Percentiles rank a stretch among this genome's conserved stretches.
Conservation (phyloP, 768 basidiomycete species). For the Boletus rubroflammeus region DNA sequence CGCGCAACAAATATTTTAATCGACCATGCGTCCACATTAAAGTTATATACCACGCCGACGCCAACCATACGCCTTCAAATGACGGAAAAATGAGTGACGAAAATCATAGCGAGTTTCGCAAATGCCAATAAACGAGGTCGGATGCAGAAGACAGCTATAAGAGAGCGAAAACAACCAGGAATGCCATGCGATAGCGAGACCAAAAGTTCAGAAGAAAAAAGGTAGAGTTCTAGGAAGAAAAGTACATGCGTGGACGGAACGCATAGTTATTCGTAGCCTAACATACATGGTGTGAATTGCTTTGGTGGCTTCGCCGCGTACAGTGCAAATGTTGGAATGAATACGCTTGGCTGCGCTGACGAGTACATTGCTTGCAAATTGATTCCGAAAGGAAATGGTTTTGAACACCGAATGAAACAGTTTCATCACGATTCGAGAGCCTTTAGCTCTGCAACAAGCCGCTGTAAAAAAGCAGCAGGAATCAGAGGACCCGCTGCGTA, state of each 20-base stretch:
- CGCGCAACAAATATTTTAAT: background rate
- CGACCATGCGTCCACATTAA: conserved; percentile 9
- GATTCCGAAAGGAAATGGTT: conserved; percentile 6
- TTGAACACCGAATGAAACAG: background rate
- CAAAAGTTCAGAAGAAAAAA: conserved; percentile 6
- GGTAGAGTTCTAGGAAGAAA: conserved; percentile 19
- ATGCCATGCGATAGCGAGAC: conserved; percentile 19
- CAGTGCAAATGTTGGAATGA: conserved; percentile 24
- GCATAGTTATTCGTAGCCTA: conserved; percentile 22
- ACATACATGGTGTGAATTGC: conserved; percentile 31
- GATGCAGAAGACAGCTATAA: conserved; percentile 18
- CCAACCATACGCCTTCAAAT: background rate
- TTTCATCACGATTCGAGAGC: conserved; percentile 38
- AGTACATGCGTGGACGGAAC: conserved; percentile 22
- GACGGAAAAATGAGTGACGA: conserved; percentile 1
- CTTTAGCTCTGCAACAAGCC: conserved; percentile 62
- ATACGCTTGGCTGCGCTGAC: conserved; percentile 20
- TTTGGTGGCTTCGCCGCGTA: conserved; percentile 25
- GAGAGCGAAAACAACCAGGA: conserved; percentile 26
- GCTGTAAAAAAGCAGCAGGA: conserved; percentile 34
- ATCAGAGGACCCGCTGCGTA: background rate
- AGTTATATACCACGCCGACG: conserved; percentile 6
- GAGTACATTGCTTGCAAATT: conserved; percentile 28
- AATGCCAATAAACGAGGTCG: conserved; percentile 6
- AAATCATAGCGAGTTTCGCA: conserved; percentile 6